Conservation (phyloP, 257 asterid species). For the Fraxinus quadrangulata region DNA sequence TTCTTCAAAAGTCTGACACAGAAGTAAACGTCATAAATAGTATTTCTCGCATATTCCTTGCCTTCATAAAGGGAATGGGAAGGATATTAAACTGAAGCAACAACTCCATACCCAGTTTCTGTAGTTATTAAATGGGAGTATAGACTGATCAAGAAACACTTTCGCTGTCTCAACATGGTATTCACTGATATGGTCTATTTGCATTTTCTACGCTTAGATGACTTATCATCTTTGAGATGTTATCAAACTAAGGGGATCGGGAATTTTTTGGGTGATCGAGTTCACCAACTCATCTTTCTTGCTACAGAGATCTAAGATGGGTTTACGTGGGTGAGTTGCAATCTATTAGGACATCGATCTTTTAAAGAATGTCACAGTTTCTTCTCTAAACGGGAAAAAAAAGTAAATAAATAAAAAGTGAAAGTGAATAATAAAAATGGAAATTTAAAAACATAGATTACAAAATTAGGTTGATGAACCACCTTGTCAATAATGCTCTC, state of each 20-base stretch:
- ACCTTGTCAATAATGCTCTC: constrained; percentile 99
- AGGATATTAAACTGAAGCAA: background rate
- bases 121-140: background rate
- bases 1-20: constrained; percentile 84
- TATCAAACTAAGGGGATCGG: background rate
- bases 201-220: background rate
- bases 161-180: background rate
- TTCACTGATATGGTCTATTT: background rate
- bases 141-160: background rate
- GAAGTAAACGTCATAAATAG: constrained; percentile 9
- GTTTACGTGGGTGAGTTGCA: background rate
- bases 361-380: background rate
- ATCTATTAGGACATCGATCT: background rate
- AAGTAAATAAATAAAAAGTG: background rate
- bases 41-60: constrained; percentile 10
- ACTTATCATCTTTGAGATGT: background rate
- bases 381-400: background rate
- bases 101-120: background rate
- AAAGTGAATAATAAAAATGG: background rate
- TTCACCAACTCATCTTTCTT: background rate
- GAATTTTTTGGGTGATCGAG: background rate
- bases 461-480: constrained; percentile 17
- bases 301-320: background rate
- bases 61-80: background rate
- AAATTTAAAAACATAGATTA: background rate